These are phyloP conservation scores for Magnusiomyces fungicola DNA, from an alignment of 1,139 yeast species.

Conservation along the genomic window DNA sequence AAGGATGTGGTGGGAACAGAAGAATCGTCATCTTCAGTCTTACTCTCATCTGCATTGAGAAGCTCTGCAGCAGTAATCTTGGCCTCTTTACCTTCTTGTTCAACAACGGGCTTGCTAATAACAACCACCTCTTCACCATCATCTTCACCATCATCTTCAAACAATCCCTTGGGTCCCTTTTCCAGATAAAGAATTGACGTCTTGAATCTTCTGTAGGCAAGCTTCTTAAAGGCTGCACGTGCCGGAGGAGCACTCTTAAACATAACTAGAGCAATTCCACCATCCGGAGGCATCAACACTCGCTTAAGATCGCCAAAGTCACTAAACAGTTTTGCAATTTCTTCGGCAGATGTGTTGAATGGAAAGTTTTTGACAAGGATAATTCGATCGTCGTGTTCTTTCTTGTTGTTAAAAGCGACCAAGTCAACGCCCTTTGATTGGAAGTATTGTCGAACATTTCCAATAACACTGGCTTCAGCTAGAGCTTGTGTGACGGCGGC, in stretches of 20 bases:
- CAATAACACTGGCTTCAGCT: slow-evolving; percentile 94
- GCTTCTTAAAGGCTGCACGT: slow-evolving; percentile 78
- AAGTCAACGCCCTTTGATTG: slow-evolving; percentile 82
- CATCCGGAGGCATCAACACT: slow-evolving; percentile 91
- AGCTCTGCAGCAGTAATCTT: slow-evolving; percentile 23
- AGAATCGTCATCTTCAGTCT: slow-evolving; percentile 41
- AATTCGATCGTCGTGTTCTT: slow-evolving; percentile 74
- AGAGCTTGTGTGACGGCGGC: slow-evolving; percentile 97
- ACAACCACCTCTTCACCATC: slow-evolving; percentile 32
- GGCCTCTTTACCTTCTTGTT: slow-evolving; percentile 30
- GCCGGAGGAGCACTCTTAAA: slow-evolving; percentile 79
- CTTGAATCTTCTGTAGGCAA: slow-evolving; percentile 82
- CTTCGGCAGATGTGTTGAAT: slow-evolving; percentile 72
- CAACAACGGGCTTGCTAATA: slow-evolving; percentile 29
- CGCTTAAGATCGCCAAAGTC: slow-evolving; percentile 75
- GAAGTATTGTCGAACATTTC: slow-evolving; percentile 81
- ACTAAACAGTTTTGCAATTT: slow-evolving; percentile 71
- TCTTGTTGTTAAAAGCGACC: slow-evolving; percentile 52
- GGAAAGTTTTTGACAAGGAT: slow-evolving; percentile 87
- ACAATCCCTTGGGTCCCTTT: slow-evolving; percentile 84
- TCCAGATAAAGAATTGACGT: slow-evolving; percentile 82
- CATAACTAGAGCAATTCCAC: slow-evolving; percentile 94
- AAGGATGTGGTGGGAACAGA: slow-evolving; percentile 58
- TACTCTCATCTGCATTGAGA: slow-evolving; percentile 38
- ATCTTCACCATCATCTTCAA: slow-evolving; percentile 38